A percentile compares a stretch with the other conserved stretches of the same genome.
These are phyloP conservation scores for Kwoniella sp. DNA, from an alignment of 768 basidiomycete genomes.

Conservation along the genomic window DNA sequence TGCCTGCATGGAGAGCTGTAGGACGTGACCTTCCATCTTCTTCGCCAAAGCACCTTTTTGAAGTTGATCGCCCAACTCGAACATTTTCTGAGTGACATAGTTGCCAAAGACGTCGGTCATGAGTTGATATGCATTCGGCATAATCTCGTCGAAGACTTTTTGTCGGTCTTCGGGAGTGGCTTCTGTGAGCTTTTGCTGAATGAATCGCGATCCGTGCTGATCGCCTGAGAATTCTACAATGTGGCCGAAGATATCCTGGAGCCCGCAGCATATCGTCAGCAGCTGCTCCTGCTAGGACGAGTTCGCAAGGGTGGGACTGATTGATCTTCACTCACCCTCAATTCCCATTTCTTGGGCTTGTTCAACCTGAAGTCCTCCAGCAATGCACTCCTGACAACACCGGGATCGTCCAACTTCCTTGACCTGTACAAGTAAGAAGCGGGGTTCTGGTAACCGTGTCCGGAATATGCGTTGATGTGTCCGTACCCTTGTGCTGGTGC, in stretches of 20 bases:
- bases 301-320: neutral
- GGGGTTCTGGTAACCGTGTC: slow-evolving; percentile 8
- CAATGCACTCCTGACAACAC: slow-evolving; percentile 66
- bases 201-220: slow-evolving; percentile 97
- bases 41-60: slow-evolving; percentile 73
- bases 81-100: slow-evolving; percentile 91
- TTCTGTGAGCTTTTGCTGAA: slow-evolving; percentile 80
- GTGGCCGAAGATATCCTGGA: slow-evolving; percentile 80
- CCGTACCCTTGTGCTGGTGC: slow-evolving; percentile 6
- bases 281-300: too few relatives aligned
- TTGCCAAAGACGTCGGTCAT: slow-evolving; percentile 95
- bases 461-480: neutral
- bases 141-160: slow-evolving; percentile 80
- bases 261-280: neutral
- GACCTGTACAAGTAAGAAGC: slow-evolving; percentile 10
- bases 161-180: slow-evolving; percentile 79
- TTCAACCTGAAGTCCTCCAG: slow-evolving; percentile 84
- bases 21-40: slow-evolving; percentile 75
- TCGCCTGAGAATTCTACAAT: slow-evolving; percentile 90
- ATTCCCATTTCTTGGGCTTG: slow-evolving; percentile 75
- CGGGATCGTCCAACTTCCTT: slow-evolving; percentile 2
- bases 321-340: slow-evolving; percentile 62
- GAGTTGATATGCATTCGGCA: slow-evolving; percentile 74
- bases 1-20: slow-evolving; percentile 80
- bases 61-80: slow-evolving; percentile 76